A percentile compares a stretch with the other conserved stretches of the same genome.
Conservation (phyloP, 306 rosid genomes). For the Pachyrhizus erosus region DNA sequence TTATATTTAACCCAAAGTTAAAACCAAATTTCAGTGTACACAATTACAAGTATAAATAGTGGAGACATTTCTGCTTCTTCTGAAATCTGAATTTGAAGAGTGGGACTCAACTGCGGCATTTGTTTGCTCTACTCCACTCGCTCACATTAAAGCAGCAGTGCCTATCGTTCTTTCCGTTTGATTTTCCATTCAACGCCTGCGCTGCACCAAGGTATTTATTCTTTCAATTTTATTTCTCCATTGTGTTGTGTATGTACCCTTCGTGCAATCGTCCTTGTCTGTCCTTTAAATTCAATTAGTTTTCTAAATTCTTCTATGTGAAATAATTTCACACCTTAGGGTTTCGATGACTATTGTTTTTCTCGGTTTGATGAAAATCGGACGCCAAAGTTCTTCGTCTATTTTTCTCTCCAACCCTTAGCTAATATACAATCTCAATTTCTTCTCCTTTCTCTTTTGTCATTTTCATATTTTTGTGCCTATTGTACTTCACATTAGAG, state of each 20-base stretch:
- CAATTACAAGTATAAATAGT: background rate
- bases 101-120: background rate
- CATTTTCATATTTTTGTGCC: background rate
- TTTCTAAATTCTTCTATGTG: background rate
- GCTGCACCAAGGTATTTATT: background rate
- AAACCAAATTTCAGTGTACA: background rate
- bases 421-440: background rate
- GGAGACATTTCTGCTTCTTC: background rate
- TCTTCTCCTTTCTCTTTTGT: background rate
- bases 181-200: background rate
- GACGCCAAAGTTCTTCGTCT: background rate
- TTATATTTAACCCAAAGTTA: too few species aligned
- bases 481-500: background rate
- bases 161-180: background rate
- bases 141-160: background rate
- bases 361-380: background rate
- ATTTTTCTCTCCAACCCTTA: background rate
- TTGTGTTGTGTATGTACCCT: background rate
- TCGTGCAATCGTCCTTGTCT: background rate
- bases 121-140: background rate
- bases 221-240: background rate
- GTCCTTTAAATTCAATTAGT: background rate
- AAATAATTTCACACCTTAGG: background rate
- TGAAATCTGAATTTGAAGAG: background rate
- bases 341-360: background rate